phyloP scores from a whole-genome alignment of 208 protist genomes.

The Acanthamoeba rhysodes region DNA sequence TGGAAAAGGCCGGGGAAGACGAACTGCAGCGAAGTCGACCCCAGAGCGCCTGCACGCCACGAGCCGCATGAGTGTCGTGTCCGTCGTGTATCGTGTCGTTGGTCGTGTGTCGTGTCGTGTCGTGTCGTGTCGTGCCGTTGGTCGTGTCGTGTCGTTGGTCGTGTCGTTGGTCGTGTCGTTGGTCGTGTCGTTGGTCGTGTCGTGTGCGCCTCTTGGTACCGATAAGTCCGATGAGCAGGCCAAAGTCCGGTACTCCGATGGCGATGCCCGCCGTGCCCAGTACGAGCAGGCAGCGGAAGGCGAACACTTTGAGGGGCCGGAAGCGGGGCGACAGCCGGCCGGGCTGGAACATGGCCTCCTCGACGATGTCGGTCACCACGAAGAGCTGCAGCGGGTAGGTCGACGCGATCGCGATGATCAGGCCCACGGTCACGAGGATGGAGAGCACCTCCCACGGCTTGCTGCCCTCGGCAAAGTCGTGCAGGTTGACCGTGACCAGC shows the following conservation, averaged over 20 bases:
- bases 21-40: slow-evolving; percentile 64
- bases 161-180: too few species aligned
- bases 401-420: slow-evolving; percentile 55
- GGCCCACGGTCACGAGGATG: slow-evolving; percentile 33
- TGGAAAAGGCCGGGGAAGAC: slow-evolving; percentile 61
- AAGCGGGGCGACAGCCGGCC: slow-evolving; percentile 48
- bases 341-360: slow-evolving; percentile 75
- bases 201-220: background rate
- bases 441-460: slow-evolving; percentile 70
- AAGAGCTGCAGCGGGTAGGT: slow-evolving; percentile 76
- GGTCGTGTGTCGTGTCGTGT: background rate
- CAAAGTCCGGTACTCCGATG: slow-evolving; percentile 73
- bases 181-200: too few species aligned
- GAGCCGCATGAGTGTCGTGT: too few species aligned
- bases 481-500: slow-evolving; percentile 73
- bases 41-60: slow-evolving; percentile 8
- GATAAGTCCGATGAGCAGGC: slow-evolving; percentile 75
- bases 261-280: slow-evolving; percentile 53
- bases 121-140: background rate
- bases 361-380: slow-evolving; percentile 75
- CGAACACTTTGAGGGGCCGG: slow-evolving; percentile 43
- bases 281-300: slow-evolving; percentile 67
- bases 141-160: too few species aligned
- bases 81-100: too few species aligned
- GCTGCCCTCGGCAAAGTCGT: slow-evolving; percentile 77